Base-by-base conservation (phyloP, 768 basidiomycete species). In the Scleroderma citrinum region DNA sequence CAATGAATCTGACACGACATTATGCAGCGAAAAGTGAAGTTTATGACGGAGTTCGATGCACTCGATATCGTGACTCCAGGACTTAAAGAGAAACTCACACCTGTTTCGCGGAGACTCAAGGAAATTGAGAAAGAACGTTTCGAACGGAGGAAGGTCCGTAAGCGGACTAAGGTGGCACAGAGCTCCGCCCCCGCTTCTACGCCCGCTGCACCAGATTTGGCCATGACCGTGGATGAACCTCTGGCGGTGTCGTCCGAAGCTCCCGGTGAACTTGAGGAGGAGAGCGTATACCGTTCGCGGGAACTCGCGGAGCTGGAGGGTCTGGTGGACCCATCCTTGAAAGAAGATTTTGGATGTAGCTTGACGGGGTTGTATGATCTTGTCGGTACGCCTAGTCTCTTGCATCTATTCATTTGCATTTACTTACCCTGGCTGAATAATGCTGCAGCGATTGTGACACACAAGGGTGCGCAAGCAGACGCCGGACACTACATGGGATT, bases 401-500 rank as follows among this genome's bases (percentile, higher is more conserved):
- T 19, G 17, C 8, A 8, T 46, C 39, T 32, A 29, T 60, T 45
- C 49, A 46, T 19, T 47, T 24, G 6, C 35, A 13, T 20, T n/a
- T 55, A 34, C 16, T 49, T 13, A 42, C 12, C 29, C 13, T 3
- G 30, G 37, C 46, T 24, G 21, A 16, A 41, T 7, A 13, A 21
- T 20, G 7, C n/a, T n/a, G 32, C 60, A 92, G 92, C 86, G 7
- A 87, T 99, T 61, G 83, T 99, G 12, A 95, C 93, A 19, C 96
- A 98, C 77, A 99, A 99, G 67, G 96, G 96, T 11, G 81, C 93
- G 0, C 86, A 86, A 0, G 94, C 96, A 0, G 96, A 98, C 61
- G 82, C 90, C 0, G 95, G 94, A 2, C 95, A 98, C 68, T 98
- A 98, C 62, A 93, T 97, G 20, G 92, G 83, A 1, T 97, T 86